Base-by-base conservation (phyloP, 257 asterid species). In the Nicotiana obtusifolia region DNA sequence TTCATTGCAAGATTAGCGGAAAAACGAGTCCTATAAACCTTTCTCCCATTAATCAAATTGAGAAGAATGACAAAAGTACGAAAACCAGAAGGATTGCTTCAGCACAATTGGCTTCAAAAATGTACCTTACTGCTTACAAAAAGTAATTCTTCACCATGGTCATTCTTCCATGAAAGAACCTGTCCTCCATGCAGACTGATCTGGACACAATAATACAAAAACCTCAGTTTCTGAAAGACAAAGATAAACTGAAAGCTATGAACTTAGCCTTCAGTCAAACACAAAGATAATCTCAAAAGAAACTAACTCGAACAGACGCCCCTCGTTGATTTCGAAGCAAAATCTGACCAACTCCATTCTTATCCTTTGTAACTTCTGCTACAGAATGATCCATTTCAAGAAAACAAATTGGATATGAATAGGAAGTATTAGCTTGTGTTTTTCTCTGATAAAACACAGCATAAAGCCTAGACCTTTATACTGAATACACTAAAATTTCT, bases 141-240 rank as follows among this genome's bases (percentile, higher is more conserved):
- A 35, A 95, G 83, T 79, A 95, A 83, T 35, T 95, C 98, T 81
- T 95, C 97, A 4, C 91, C 94, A 6, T 82, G 78, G 76, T 90
- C 97, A 8, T 84, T 90, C 85, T 91, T 93, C 99, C 97, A 95
- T 10, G 99, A 95, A 53, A 94, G 97, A 80, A 95, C 97, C 88
- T 93, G 99, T 49, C 98, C 99, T 67, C 99, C 99, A 78, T 92
- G 93, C 66, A 95, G 93, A 87, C 98, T 95, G 54, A 95, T 87
- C 98, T 94, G 91, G 69, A 86, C 15, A 60, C n/a, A 53, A 19
- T 30, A 75, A 35, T 35, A 31, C 82, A 80, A 80, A 15, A 80
- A 49, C 44, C 35, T 53, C 26, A 52, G 44, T 20, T 26, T 53
- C 33, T 20, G 6, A 17, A 35, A 53, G 35, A 13, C 28, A 26